Percentiles rank a stretch among this genome's conserved stretches.
Conservation (phyloP, 768 basidiomycete species). For the Tricholomella constricta region DNA sequence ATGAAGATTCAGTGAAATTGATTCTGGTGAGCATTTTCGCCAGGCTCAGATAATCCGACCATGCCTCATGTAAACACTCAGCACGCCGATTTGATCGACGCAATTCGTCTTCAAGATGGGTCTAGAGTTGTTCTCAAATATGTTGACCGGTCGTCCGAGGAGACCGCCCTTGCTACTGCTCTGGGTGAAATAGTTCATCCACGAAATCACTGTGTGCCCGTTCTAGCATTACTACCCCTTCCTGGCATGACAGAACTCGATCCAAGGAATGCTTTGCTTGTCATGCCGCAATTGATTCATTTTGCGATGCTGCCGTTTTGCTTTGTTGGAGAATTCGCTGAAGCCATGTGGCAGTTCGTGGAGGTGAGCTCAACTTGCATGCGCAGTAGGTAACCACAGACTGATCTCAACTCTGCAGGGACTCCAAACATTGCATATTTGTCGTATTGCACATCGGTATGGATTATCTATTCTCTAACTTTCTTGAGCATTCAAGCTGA, state of each 20-base stretch:
- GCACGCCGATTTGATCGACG: conserved; percentile 1
- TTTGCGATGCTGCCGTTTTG: no score
- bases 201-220: no score
- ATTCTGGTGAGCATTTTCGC: neutral
- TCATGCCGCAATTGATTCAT: no score
- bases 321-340: conserved; percentile 13
- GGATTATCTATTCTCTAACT: neutral
- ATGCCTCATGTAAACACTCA: neutral
- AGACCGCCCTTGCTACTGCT: neutral
- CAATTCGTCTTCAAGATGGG: conserved; percentile 5
- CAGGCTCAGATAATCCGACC: neutral
- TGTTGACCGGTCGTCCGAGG: neutral
- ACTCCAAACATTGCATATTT: conserved; percentile 13
- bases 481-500: no score
- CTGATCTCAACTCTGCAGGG: neutral
- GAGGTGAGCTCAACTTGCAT: conserved; percentile 8
- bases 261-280: no score
- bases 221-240: no score
- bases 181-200: conserved; percentile 5
- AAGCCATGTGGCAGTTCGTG: conserved; percentile 17
- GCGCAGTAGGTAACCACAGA: neutral
- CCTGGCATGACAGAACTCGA: conserved; percentile 15
- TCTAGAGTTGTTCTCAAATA: no score
- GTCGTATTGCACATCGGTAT: conserved; percentile 15
- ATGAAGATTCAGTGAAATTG: neutral